Evolutionary conservation across 1,139 yeast genomes (phyloP), one percentile per base, ranked within the genome.

Genomic region (Geotrichum carabidarum): DNA sequence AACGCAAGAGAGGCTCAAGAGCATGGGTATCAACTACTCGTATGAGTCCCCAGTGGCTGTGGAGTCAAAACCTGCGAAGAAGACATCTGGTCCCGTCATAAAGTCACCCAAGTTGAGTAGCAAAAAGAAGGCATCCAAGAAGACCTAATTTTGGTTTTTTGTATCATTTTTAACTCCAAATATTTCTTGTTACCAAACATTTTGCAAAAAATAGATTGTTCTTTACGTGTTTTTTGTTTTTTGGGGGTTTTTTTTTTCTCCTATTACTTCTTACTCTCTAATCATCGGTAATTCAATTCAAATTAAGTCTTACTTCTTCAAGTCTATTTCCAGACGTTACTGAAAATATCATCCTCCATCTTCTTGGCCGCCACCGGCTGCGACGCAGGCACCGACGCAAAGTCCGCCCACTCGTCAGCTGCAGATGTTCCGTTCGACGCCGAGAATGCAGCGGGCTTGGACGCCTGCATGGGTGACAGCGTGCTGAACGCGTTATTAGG

Each of bases 271-370:
- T 4, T 12, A 14, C 38, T 35, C n/a, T 35, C 5, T 35, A 14
- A 35, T 12, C n/a, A 35, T 35, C n/a, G 2, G 14, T 35, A 6
- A 35, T 35, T 22, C 27, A 22, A 22, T 22, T 22, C 38, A 35
- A 35, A 12, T 14, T 12, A 12, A 35, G 38, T 35, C n/a, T 12
- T 35, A 35, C 38, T 12, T 14, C n/a, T 3, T 22, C 27, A 22
- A 22, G 27, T 12, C 44, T 60, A 69, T 53, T 65, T 67, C 93
- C 91, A 85, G 6, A 85, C 91, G 65, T 82, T 82, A 53, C 79
- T 78, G 67, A 83, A 83, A 42, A 82, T 71, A 60, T 85, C 91
- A 59, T 84, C 89, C 57, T 80, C 85, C 44, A 77, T 67, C 6
- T 77, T 73, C 52, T 71, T 71, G 8, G 42, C 32, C 8, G 51